Base-by-base conservation (phyloP, 2,329 filamentous ascomycete species). In the Erysiphe pulchra region DNA sequence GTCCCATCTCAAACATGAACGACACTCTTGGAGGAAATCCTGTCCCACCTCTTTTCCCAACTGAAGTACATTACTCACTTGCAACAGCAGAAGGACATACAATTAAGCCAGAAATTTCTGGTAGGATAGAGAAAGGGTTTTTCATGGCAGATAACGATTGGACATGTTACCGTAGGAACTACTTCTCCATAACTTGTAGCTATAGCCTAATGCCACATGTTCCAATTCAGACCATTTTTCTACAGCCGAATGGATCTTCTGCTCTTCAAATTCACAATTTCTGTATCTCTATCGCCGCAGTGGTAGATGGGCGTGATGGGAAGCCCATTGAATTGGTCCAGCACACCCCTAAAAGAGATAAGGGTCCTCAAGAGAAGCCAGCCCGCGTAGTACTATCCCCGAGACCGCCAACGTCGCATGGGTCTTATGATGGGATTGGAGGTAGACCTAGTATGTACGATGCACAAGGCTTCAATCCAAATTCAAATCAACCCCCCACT, bases 111-210 rank as follows among this genome's bases (percentile, higher is more conserved):
- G 69, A 73, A 32, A 73, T 82, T 44, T 66, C 74, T 42, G 75
- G 73, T 14, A 76, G 73, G 54, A 75, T 81, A 45, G 75, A 79
- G 49, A 80, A 80, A 53, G 77, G 77, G 0, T 80, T 81, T 59
- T 80, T 81, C 55, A 63, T 67, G 45, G 64, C 63, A 2, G 77
- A 80, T 49, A 63, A 66, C 8, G 75, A 77, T 51, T 82, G 77
- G 77, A 82, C 77, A 1, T 81, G 77, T 60, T 82, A 82, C 56
- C 67, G 77, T 38, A 66, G 77, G 45, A 82, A 82, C 54, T 82
- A 82, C 59, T 80, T 82, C 54, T 69, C 74, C 0, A 69, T 81
- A 4, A 70, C 69, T 32, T 77, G 75, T 53, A 73, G 69, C 2
- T 81, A 73, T 56, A 67, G 66, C 9, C 63, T 82, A 16, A 20